These are phyloP conservation scores for Brassica balearica DNA, from an alignment of 441 rosid species.

Conservation along the genomic window DNA sequence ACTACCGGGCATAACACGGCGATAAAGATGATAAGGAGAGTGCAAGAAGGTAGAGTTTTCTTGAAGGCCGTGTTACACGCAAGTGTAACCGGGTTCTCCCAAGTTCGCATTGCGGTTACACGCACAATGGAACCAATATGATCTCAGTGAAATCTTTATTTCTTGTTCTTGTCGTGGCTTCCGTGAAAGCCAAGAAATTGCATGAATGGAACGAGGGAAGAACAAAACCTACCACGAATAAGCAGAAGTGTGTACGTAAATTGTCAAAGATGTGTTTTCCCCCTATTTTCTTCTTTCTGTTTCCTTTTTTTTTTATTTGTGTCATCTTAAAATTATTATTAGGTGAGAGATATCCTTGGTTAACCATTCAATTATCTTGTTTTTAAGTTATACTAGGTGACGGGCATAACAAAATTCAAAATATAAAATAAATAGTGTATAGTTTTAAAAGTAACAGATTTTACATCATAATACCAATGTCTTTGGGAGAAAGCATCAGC, in stretches of 20 bases:
- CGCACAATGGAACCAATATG: conserved; percentile 23
- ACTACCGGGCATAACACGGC: conserved; percentile 32
- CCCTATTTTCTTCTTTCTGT: background rate
- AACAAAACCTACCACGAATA: conserved; percentile 31
- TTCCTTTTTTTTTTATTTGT: conserved; percentile 23
- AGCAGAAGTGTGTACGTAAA: conserved; percentile 20
- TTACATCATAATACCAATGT: too few species aligned
- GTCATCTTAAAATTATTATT: conserved; percentile 28
- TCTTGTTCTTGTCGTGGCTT: background rate
- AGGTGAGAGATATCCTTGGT: conserved; percentile 33
- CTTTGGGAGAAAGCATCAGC: too few species aligned
- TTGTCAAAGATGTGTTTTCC: background rate
- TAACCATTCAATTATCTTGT: conserved; percentile 38
- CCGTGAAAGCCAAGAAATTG: conserved; percentile 26
- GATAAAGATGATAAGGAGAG: conserved; percentile 21
- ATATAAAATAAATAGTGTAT: too few species aligned
- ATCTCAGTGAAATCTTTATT: background rate
- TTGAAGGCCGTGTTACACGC: conserved; percentile 52
- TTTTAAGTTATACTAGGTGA: conserved; percentile 3
- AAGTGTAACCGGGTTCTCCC: conserved; percentile 61
- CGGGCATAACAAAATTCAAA: too few species aligned
- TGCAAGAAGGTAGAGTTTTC: conserved; percentile 20
- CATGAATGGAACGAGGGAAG: conserved; percentile 31
- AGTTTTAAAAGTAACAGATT: too few species aligned
- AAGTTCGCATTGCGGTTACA: conserved; percentile 48